Percentiles rank a stretch among this genome's conserved stretches.
phyloP scores from a whole-genome alignment of 345 rosid species.

The Brassica nigra region DNA sequence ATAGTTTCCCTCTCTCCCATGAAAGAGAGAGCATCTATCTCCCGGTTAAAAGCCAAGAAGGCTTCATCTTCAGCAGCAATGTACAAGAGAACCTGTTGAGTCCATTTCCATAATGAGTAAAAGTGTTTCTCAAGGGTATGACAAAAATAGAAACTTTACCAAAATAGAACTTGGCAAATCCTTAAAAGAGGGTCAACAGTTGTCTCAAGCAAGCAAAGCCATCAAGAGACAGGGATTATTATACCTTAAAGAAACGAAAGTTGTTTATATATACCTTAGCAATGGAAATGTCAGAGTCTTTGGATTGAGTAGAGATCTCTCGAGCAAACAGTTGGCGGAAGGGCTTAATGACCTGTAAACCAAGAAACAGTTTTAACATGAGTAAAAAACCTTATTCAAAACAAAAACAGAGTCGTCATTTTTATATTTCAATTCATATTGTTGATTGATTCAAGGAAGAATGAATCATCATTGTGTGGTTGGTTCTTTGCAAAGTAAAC shows the following conservation, averaged over 20 bases:
- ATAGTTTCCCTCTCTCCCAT: constrained; percentile 34
- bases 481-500: constrained; percentile 50
- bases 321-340: constrained; percentile 68
- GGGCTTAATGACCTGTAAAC: constrained; percentile 57
- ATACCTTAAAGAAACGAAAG: constrained; percentile 37
- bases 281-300: constrained; percentile 75
- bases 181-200: neutral
- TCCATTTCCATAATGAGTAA: constrained; percentile 25
- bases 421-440: neutral
- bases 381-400: neutral
- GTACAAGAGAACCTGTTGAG: constrained; percentile 66
- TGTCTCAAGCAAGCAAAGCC: constrained; percentile 9
- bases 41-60: constrained; percentile 53
- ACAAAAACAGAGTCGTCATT: neutral
- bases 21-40: constrained; percentile 58
- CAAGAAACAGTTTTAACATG: constrained; percentile 31
- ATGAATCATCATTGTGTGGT: constrained; percentile 18
- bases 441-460: constrained; percentile 34
- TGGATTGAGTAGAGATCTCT: constrained; percentile 70
- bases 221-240: constrained; percentile 33
- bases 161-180: neutral
- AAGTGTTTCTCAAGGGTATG: neutral
- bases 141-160: neutral
- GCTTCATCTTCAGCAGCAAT: constrained; percentile 96
- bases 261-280: constrained; percentile 62